A percentile compares a stretch with the other conserved stretches of the same genome.
Evolutionary conservation across 345 rosid species (phyloP).

Genomic region (Mallotus nudiflorus): DNA sequence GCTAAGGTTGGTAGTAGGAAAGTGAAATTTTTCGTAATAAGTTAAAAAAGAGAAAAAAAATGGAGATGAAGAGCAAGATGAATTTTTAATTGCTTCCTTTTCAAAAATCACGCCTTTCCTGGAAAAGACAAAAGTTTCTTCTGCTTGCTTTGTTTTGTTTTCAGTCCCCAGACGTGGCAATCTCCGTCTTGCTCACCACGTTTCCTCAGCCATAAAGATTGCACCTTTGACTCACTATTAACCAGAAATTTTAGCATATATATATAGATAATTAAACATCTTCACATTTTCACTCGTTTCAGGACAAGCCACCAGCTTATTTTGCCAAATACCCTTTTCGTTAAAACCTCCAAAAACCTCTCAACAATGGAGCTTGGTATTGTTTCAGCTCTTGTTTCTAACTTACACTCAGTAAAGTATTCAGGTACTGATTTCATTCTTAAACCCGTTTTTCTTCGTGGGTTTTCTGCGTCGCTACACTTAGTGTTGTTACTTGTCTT

Average conservation of each 20-base stretch:
- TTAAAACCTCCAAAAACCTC: constrained; percentile 4
- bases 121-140: background rate
- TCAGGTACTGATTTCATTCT: constrained; percentile 37
- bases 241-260: too few species aligned
- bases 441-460: constrained; percentile 38
- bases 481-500: constrained; percentile 41
- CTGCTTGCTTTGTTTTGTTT: background rate
- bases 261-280: background rate
- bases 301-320: background rate
- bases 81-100: too few species aligned
- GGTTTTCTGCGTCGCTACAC: constrained; percentile 45
- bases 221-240: constrained; percentile 13
- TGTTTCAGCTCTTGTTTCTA: constrained; percentile 25
- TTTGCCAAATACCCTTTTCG: background rate
- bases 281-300: background rate
- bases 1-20: too few species aligned
- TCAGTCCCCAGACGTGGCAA: background rate
- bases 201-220: constrained; percentile 2
- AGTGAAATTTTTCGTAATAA: too few species aligned
- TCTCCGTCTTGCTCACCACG: constrained; percentile 38
- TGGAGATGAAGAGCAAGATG: too few species aligned
- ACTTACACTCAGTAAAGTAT: constrained; percentile 24
- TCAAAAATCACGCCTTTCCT: background rate
- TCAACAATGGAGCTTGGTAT: constrained; percentile 32
- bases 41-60: too few species aligned